These are phyloP conservation scores for Rhizoclosmatium globosum DNA, from an alignment of 192 early-diverging fungal genomes.

Conservation along the genomic window DNA sequence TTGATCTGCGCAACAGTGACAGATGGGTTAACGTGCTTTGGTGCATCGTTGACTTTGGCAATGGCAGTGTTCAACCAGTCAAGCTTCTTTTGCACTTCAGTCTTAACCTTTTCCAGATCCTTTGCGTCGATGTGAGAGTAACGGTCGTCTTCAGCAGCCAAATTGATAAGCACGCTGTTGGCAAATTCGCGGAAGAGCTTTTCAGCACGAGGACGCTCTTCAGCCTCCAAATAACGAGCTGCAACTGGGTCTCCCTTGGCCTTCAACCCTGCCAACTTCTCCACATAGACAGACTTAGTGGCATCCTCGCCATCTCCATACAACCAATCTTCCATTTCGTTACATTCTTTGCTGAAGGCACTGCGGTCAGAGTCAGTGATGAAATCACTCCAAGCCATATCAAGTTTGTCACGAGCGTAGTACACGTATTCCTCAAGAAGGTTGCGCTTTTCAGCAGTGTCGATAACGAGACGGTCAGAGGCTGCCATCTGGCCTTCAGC, in stretches of 20 bases:
- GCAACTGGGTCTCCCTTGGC: slow-evolving; percentile 82
- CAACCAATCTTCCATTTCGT: slow-evolving; percentile 94
- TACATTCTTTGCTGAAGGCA: slow-evolving; percentile 73
- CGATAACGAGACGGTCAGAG: slow-evolving; percentile 87
- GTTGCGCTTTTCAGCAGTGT: slow-evolving; percentile 94
- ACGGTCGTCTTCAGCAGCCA: slow-evolving; percentile 80
- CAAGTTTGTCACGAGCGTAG: slow-evolving; percentile 89
- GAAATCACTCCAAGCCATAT: slow-evolving; percentile 77
- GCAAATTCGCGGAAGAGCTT: slow-evolving; percentile 82
- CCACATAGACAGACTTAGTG: slow-evolving; percentile 86
- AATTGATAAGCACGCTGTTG: slow-evolving; percentile 74
- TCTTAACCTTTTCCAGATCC: slow-evolving; percentile 84
- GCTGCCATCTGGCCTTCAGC: slow-evolving; percentile 86
- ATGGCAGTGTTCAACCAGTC: slow-evolving; percentile 88
- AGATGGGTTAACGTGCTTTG: slow-evolving; percentile 79
- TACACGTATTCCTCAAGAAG: slow-evolving; percentile 98
- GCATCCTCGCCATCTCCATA: slow-evolving; percentile 93
- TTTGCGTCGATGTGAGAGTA: slow-evolving; percentile 86
- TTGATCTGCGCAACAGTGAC: slow-evolving; percentile 77
- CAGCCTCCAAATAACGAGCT: slow-evolving; percentile 82
- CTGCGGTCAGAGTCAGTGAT: slow-evolving; percentile 76
- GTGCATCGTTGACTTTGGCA: slow-evolving; percentile 74
- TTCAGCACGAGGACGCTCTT: slow-evolving; percentile 86
- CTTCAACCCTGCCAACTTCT: slow-evolving; percentile 83
- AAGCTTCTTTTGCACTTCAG: slow-evolving; percentile 76